Percentiles rank a stretch among this genome's conserved stretches.
These are phyloP conservation scores for Nyssa sinensis DNA, from an alignment of 148 eudicot genomes.

Conservation along the genomic window DNA sequence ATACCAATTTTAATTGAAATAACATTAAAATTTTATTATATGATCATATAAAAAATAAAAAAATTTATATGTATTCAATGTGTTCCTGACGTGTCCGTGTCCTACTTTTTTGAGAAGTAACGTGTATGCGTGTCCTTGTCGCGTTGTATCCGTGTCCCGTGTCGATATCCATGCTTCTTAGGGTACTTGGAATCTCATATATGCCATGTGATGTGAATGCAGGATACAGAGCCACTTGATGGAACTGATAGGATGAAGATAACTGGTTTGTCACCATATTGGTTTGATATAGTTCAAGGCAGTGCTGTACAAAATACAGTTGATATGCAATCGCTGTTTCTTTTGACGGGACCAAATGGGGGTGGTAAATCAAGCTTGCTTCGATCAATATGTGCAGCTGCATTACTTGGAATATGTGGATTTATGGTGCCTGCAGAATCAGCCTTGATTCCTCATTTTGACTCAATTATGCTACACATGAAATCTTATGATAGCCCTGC, in stretches of 20 bases:
- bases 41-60: too few species aligned
- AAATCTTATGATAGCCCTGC: conserved; percentile 98
- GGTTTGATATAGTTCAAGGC: conserved; percentile 89
- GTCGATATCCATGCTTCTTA: too few species aligned
- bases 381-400: conserved; percentile 91
- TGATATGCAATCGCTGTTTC: conserved; percentile 80
- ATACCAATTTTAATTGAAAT: too few species aligned
- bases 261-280: conserved; percentile 79
- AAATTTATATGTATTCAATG: too few species aligned
- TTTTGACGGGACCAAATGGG: conserved; percentile 95
- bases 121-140: too few species aligned
- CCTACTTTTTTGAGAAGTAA: too few species aligned
- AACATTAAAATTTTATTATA: too few species aligned
- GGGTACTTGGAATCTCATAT: too few species aligned
- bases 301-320: conserved; percentile 73
- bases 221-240: conserved; percentile 37
- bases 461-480: conserved; percentile 90
- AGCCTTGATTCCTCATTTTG: conserved; percentile 87
- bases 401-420: conserved; percentile 94
- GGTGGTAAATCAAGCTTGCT: conserved; percentile 98
- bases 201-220: too few species aligned
- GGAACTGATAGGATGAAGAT: conserved; percentile 60
- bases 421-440: conserved; percentile 96
- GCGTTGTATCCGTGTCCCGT: too few species aligned
- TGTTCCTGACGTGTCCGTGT: too few species aligned